A percentile compares a stretch with the other conserved stretches of the same genome.
Conservation (phyloP, 1,284 basidiomycete species). For the Pseudozyma thailandica region DNA sequence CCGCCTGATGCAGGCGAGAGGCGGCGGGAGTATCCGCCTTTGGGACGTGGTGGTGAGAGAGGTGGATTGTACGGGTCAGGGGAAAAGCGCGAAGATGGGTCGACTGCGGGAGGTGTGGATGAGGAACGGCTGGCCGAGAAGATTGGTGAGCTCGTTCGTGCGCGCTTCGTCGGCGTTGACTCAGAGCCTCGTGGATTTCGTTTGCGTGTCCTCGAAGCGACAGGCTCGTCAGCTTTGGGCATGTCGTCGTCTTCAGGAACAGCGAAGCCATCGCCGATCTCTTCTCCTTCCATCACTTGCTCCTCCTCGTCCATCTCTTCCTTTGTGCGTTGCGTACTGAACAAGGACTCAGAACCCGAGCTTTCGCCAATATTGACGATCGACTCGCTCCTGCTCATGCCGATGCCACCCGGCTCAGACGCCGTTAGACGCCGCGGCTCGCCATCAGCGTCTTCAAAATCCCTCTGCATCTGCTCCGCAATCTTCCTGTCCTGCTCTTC, state of each 20-base stretch:
- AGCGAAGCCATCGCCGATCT: conserved; percentile 39
- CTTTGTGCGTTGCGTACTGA: not conserved
- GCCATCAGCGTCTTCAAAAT: conserved; percentile 13
- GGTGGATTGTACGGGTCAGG: conserved; percentile 58
- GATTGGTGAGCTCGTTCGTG: conserved; percentile 7
- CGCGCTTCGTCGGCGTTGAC: not conserved
- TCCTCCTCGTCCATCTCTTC: too few relatives aligned
- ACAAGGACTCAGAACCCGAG: conserved; percentile 6
- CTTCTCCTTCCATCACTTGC: conserved; percentile 17
- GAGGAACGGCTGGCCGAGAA: not conserved
- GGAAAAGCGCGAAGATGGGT: conserved; percentile 36
- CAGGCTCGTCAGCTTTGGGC: not conserved
- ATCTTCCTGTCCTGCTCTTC: conserved; percentile 30
- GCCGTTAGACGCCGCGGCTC: not conserved
- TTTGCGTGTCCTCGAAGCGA: too few relatives aligned
- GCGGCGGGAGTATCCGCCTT: conserved; percentile 41
- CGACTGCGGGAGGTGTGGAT: not conserved
- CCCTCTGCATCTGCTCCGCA: conserved; percentile 37
- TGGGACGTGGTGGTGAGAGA: conserved; percentile 39
- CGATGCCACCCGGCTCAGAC: not conserved
- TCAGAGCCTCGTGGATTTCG: too few relatives aligned
- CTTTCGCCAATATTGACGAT: conserved; percentile 23
- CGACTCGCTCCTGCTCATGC: conserved; percentile 30
- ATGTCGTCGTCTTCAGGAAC: conserved; percentile 23
- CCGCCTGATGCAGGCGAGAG: conserved; percentile 34